Evolutionary conservation across 768 basidiomycete genomes (phyloP), one percentile per base, ranked within the genome.

Genomic region (Tulasnella sp.): DNA sequence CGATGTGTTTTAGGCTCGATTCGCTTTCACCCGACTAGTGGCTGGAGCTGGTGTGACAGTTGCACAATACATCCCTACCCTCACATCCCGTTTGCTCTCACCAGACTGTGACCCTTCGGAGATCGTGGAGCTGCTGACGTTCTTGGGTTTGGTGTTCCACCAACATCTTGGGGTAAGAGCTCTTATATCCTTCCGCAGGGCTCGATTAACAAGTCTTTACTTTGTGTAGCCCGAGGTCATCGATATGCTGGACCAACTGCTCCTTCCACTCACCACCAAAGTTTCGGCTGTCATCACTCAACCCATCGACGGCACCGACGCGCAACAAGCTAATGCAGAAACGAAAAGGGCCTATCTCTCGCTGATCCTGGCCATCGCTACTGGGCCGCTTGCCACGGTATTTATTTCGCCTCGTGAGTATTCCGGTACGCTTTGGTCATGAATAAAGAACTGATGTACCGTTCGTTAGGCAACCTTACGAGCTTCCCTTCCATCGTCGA

Each of bases 101-200:
- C 34, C 42, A 4, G 92, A 96, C 76, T 95, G 95, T 77, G 94
- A 97, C 75, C 90, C 94, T 1, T 86, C 90, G 8, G 97, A 99
- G 79, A 82, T 99, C 72, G 89, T 91, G 35, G 97, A 99, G 78
- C 96, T 98, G 77, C 90, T 98, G 85, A 91, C 90, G 77, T 98
- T 99, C 83, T 90, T 99, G 70, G 90, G 90, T 7, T 83, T 97
- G 9, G 82, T 98, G 69, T 89, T 95, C 68, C 94, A 96, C 79
- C 92, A 92, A 73, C 70, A 79, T 74, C 41, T 64, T 29, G 42
- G 22, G 47, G 47, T 52, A 35, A 71, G 41, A 29, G 17, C 29
- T 11, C 26, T 67, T 71, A 71, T 40, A 65, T 32, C 6, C 34
- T 41, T 36, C 36, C 7, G 16, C 22, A 2, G 14, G 19, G 29